Evolutionary conservation across 129 eudicot genomes (phyloP).

Genomic region (Mikania micrantha): DNA sequence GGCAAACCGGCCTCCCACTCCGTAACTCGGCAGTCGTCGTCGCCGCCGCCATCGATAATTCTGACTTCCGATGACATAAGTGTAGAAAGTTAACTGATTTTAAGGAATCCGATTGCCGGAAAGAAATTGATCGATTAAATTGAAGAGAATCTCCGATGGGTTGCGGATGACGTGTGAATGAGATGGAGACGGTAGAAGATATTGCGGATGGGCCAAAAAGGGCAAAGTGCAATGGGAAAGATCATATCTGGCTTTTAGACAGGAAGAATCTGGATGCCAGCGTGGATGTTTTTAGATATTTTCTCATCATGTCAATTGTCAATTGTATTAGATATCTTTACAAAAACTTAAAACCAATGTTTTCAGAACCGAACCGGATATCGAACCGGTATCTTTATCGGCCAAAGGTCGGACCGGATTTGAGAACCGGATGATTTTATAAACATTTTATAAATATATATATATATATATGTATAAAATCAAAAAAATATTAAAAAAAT

Average conservation of each 20-base stretch:
- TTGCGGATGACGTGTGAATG: neutral
- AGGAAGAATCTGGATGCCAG: constrained; percentile 1
- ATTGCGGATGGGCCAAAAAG: neutral
- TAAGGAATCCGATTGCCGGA: neutral
- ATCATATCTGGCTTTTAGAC: neutral
- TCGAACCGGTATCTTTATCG: too few species aligned
- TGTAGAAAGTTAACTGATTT: neutral
- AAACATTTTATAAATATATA: too few species aligned
- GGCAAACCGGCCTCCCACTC: neutral
- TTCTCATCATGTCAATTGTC: too few species aligned
- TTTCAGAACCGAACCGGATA: too few species aligned
- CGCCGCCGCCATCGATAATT: neutral
- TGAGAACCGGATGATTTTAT: too few species aligned
- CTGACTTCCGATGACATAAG: neutral
- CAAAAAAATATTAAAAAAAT: too few species aligned
- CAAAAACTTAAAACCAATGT: too few species aligned
- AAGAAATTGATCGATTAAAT: neutral
- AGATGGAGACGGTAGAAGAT: neutral
- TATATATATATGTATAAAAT: too few species aligned
- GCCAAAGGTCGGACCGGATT: too few species aligned
- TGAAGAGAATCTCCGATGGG: neutral
- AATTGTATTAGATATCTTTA: too few species aligned
- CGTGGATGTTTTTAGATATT: neutral
- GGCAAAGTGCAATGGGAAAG: neutral
- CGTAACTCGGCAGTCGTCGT: neutral